Base-by-base conservation (phyloP, 2,329 filamentous ascomycete genomes). In the Bipolaris cookei region DNA sequence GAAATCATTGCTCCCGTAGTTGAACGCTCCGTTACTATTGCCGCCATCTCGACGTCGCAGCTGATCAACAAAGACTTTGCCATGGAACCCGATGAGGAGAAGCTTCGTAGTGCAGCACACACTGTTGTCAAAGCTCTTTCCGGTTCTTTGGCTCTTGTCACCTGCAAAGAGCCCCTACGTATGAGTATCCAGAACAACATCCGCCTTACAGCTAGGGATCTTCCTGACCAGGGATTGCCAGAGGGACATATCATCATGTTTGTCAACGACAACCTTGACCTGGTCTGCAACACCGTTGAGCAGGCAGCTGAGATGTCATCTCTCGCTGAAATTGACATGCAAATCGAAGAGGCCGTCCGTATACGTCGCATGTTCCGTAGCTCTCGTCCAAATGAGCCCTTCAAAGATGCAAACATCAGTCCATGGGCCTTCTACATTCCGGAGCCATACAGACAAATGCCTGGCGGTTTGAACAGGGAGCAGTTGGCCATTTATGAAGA, bases 131-230 rank as follows among this genome's bases (percentile, higher is more conserved):
- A 97, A 77, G 90, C 93, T 48, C 90, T 97, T 23, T 94, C 95
- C 21, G 95, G 95, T 37, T 97, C 92, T 70, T 83, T 99, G 53
- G 95, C 95, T 13, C 84, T 97, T 30, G 95, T 99, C n/a, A 99
- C 95, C 3, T 98, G 93, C 73, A 99, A 98, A 77, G 95, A 99
- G 76, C 95, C 95, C 14, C 83, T 99, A 14, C 88, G 95, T 59
- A 95, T 96, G 76, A 98, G 96, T 78, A 96, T 99, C 77, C 96
- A 90, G 51, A 99, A 98, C 78, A 96, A 98, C 73, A 92, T 99
- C 76, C 90, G 95, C n/a, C 84, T 96, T 35, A 88, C 91, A 51
- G 90, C 91, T 51, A 81, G 84, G 55, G 84, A 85, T 48, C 79
- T 86, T 38, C 83, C 83, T 2, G 84, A 87, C 51, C 86, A 89